Evolutionary conservation across 2,329 filamentous ascomycete genomes (phyloP).

Genomic region (Sclerotinia trifoliorum): DNA sequence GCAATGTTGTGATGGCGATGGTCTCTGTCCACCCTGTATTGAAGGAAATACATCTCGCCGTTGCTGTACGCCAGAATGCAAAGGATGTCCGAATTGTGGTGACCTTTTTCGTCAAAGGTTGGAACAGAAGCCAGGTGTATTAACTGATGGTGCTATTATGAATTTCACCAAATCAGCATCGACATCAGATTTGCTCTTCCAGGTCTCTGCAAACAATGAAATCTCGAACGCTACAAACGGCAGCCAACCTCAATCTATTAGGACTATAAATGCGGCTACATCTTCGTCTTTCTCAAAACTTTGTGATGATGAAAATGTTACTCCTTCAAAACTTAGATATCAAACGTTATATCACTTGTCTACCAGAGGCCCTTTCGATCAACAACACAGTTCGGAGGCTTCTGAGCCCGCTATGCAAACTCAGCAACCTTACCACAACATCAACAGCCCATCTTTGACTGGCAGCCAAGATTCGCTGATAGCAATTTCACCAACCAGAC

Average conservation of each 20-base stretch:
- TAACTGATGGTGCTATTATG: background rate
- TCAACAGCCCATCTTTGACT: background rate
- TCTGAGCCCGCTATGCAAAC: background rate
- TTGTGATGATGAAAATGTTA: too few relatives aligned
- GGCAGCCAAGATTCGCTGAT: slow-evolving; percentile 17
- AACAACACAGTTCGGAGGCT: background rate
- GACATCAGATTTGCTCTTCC: background rate
- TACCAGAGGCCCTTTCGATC: background rate
- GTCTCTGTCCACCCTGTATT: background rate
- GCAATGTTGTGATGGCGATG: background rate
- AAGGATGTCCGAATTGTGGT: background rate
- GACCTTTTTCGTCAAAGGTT: background rate
- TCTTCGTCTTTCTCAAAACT: background rate
- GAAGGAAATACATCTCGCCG: background rate
- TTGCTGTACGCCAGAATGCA: background rate
- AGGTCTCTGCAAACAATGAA: background rate
- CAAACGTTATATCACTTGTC: background rate
- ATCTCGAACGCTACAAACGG: background rate
- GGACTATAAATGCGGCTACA: background rate
- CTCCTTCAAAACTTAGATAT: background rate
- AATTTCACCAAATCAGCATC: background rate
- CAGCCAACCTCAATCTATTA: background rate
- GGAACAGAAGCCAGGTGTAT: background rate
- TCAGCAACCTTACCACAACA: background rate
- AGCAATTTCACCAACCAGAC: background rate